phyloP scores from a whole-genome alignment of 2,329 filamentous ascomycete genomes.

The Claviceps arundinis region DNA sequence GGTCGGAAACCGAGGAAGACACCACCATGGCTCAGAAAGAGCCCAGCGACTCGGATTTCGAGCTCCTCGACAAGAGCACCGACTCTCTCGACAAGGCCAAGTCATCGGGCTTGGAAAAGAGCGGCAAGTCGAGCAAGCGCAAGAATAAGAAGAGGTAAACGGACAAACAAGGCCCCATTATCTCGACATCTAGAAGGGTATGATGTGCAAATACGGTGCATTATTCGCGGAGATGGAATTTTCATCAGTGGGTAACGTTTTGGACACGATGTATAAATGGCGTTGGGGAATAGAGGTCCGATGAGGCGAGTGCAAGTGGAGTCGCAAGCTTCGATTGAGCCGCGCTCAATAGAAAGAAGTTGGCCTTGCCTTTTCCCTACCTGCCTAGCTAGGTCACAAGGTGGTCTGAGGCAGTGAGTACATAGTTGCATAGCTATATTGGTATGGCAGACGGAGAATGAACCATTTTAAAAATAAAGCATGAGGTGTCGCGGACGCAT shows the following conservation, averaged over 20 bases:
- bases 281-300: background rate
- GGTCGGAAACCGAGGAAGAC: slow-evolving; percentile 29
- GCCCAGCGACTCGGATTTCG: slow-evolving; percentile 48
- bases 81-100: slow-evolving; percentile 40
- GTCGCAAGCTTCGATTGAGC: background rate
- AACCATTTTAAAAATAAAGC: background rate
- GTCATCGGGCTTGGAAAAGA: slow-evolving; percentile 32
- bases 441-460: background rate
- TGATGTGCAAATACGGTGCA: background rate
- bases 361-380: background rate
- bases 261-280: background rate
- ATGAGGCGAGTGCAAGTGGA: background rate
- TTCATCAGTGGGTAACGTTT: background rate
- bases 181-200: background rate
- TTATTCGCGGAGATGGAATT: background rate
- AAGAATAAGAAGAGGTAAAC: slow-evolving; percentile 7
- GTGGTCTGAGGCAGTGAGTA: background rate
- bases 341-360: background rate
- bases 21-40: slow-evolving; percentile 38
- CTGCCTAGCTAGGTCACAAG: background rate
- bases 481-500: too few relatives aligned
- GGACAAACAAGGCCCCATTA: background rate
- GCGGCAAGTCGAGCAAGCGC: slow-evolving; percentile 11
- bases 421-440: background rate
- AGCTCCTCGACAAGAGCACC: slow-evolving; percentile 48